phyloP scores from a whole-genome alignment of 805 yeast genomes.

The Yamadazyma scolyti region DNA sequence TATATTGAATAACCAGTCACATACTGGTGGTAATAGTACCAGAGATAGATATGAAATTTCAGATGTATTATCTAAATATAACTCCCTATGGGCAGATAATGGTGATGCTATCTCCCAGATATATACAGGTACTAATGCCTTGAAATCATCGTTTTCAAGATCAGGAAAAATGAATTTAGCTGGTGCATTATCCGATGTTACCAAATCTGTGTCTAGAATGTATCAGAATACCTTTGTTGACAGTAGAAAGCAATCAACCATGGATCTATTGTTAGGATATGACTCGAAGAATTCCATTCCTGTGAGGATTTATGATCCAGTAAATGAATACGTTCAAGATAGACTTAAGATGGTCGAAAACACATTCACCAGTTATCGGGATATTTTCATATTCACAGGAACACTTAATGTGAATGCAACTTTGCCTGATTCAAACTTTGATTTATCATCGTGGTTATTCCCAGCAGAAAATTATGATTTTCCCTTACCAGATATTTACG shows the following conservation, averaged over 20 bases:
- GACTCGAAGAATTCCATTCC: conserved; percentile 60
- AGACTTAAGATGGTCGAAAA: conserved; percentile 48
- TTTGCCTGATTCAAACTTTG: conserved; percentile 39
- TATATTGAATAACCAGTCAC: conserved; percentile 21
- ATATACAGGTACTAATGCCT: conserved; percentile 56
- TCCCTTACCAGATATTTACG: conserved; percentile 68
- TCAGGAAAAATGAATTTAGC: conserved; percentile 96
- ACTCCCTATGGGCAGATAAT: conserved; percentile 74
- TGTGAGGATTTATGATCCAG: conserved; percentile 82
- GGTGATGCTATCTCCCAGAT: conserved; percentile 65
- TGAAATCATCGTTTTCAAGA: conserved; percentile 88
- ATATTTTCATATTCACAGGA: conserved; percentile 70
- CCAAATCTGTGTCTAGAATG: conserved; percentile 91
- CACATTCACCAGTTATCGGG: conserved; percentile 57
- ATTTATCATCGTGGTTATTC: conserved; percentile 75
- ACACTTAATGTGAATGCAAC: conserved; percentile 87
- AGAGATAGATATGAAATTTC: conserved; percentile 23
- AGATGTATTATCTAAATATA: conserved; percentile 70
- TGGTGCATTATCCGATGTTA: conserved; percentile 95
- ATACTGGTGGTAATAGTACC: conserved; percentile 17
- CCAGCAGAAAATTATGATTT: conserved; percentile 49
- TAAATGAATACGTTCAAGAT: conserved; percentile 75
- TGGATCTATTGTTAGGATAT: conserved; percentile 82
- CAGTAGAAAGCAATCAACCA: conserved; percentile 82
- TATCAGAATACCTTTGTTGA: conserved; percentile 96